Evolutionary conservation across 345 rosid genomes (phyloP).

Genomic region (Ricinus communis): DNA sequence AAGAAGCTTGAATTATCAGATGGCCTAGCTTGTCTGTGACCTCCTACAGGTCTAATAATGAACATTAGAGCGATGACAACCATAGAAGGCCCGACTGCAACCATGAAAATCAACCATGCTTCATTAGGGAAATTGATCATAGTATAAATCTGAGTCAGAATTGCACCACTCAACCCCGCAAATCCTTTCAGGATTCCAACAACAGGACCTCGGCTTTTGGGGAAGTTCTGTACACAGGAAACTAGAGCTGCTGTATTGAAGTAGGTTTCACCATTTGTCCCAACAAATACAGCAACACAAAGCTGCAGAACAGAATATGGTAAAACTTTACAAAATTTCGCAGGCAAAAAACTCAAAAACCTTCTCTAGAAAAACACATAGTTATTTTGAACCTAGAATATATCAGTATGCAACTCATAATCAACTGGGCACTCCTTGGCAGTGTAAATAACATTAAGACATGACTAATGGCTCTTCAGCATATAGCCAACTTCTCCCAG

Average conservation of each 20-base stretch:
- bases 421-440: not conserved
- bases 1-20: slow-evolving; percentile 69
- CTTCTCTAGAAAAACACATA: not conserved
- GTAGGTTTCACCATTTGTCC: slow-evolving; percentile 95
- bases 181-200: slow-evolving; percentile 95
- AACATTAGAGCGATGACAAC: slow-evolving; percentile 73
- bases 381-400: not conserved
- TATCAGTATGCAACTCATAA: not conserved
- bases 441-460: not conserved
- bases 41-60: slow-evolving; percentile 84
- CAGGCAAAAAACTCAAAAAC: not conserved
- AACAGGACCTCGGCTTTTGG: slow-evolving; percentile 91
- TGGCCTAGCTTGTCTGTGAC: slow-evolving; percentile 76
- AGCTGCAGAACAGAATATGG: slow-evolving; percentile 45
- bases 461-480: not conserved
- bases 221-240: slow-evolving; percentile 93
- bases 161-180: slow-evolving; percentile 97
- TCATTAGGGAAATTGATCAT: slow-evolving; percentile 68
- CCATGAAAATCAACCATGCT: slow-evolving; percentile 87
- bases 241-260: slow-evolving; percentile 89
- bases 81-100: slow-evolving; percentile 90
- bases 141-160: slow-evolving; percentile 76
- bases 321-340: not conserved
- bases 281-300: slow-evolving; percentile 84
- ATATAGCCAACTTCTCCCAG: not conserved